A percentile compares a stretch with the other conserved stretches of the same genome.
These are phyloP conservation scores for Penicillium paxilli DNA, from an alignment of 495 filamentous ascomycete species.

Conservation along the genomic window DNA sequence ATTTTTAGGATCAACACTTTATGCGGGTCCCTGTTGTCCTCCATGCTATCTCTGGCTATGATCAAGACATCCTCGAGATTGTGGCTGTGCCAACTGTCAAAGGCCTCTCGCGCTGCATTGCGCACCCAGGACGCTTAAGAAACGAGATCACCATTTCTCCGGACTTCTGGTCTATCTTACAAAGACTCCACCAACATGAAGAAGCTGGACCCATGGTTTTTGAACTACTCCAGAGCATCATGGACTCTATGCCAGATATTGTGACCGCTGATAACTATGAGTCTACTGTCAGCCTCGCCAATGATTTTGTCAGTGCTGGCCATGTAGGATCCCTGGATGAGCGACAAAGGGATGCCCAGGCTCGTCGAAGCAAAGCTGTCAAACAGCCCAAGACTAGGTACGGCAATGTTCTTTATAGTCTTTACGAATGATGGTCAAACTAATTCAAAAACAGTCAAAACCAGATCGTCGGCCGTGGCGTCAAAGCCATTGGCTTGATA, in stretches of 20 bases:
- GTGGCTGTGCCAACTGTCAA: constrained; percentile 73
- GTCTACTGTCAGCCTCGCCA: constrained; percentile 75
- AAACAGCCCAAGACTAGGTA: constrained; percentile 62
- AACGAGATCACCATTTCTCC: constrained; percentile 94
- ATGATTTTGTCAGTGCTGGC: constrained; percentile 85
- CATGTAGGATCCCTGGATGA: constrained; percentile 78
- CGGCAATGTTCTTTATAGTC: constrained; percentile 9
- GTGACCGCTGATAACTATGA: constrained; percentile 97
- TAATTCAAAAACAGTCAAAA: constrained; percentile 55
- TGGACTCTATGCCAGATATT: constrained; percentile 64
- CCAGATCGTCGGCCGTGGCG: constrained; percentile 71
- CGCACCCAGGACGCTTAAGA: constrained; percentile 70
- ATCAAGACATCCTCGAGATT: constrained; percentile 72
- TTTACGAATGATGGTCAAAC: not conserved
- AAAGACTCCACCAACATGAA: constrained; percentile 64
- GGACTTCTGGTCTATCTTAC: constrained; percentile 94
- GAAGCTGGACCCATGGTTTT: constrained; percentile 78
- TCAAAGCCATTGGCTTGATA: constrained; percentile 77
- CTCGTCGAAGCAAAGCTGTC: constrained; percentile 50
- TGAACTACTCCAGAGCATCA: constrained; percentile 72
- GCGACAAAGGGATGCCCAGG: constrained; percentile 67
- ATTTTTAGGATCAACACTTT: constrained; percentile 77
- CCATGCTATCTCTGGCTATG: constrained; percentile 86
- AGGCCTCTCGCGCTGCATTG: constrained; percentile 77
- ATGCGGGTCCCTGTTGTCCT: constrained; percentile 90